A percentile compares a stretch with the other conserved stretches of the same genome.
Evolutionary conservation across 352 stramenopile species (phyloP).

Genomic region (Phytophthora hybrid): DNA sequence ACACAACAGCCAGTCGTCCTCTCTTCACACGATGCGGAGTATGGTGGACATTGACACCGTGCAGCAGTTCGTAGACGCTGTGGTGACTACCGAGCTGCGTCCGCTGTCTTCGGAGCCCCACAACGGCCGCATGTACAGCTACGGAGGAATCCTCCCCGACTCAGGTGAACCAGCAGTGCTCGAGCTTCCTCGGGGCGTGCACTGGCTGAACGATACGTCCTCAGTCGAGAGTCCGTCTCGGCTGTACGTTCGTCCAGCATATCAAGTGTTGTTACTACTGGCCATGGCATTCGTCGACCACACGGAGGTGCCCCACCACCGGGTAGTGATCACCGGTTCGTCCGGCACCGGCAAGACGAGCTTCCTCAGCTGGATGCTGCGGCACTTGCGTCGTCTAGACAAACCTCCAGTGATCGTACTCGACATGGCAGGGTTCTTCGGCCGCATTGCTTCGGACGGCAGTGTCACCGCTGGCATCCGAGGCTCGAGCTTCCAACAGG

Average conservation of each 20-base stretch:
- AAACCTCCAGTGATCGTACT: conserved; percentile 43
- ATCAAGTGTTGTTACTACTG: conserved; percentile 34
- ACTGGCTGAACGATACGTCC: conserved; percentile 16
- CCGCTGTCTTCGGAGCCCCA: conserved; percentile 23
- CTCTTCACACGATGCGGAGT: conserved; percentile 8
- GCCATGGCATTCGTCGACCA: conserved; percentile 41
- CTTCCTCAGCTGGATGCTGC: conserved; percentile 49
- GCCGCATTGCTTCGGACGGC: conserved; percentile 34
- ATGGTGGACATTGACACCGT: conserved; percentile 16
- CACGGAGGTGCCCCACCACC: conserved; percentile 24
- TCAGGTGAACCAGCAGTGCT: conserved; percentile 27
- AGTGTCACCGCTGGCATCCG: conserved; percentile 29
- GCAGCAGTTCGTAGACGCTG: conserved; percentile 24
- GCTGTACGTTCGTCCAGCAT: conserved; percentile 42
- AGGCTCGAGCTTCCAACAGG: conserved; percentile 35
- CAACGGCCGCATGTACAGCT: conserved; percentile 25
- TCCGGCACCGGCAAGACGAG: conserved; percentile 49
- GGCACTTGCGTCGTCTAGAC: conserved; percentile 19
- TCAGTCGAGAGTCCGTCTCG: conserved; percentile 5
- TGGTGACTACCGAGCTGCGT: conserved; percentile 16
- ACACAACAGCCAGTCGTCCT: not conserved
- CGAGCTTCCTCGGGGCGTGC: conserved; percentile 24
- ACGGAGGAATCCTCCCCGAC: conserved; percentile 23
- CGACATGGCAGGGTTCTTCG: conserved; percentile 42
- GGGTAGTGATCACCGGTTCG: conserved; percentile 47